Evolutionary conservation across 176 grass and related monocot genomes (phyloP), one percentile per base, ranked within the genome.

Genomic region (Leersia perrieri): DNA sequence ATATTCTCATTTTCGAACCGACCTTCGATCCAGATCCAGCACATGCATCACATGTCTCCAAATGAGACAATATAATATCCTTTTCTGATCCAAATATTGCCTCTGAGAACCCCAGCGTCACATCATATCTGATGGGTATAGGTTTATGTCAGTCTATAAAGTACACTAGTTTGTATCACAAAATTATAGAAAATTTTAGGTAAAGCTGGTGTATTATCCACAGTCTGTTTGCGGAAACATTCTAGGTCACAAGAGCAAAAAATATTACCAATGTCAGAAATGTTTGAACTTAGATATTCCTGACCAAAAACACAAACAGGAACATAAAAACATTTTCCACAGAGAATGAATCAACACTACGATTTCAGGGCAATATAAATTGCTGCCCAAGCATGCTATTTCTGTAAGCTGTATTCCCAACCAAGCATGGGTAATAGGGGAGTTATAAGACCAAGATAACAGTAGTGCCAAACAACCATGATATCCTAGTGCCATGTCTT

Each of bases 71-170:
- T 83, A 98, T 74, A 72, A 98, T 91, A 82, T 98, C 95, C 70
- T 93, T 98, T 81, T 98, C 95, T 49, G 86, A 83, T 79, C 95
- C 92, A 93, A 98, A 98, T 84, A 98, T 93, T 28, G 86, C 92
- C 79, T 98, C 95, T 42, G 92, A 91, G 86, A 98, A 98, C 81
- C 88, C 86, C 58, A 98, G 80, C 75, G 81, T 87, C 79, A 98
- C 87, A 87, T 98, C 95, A 83, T 95, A 95, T 89, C 95, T 98
- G 86, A 67, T 57, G 6, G 6, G 13, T 74, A 23, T 79, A 88
- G 69, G n/a, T 80, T 11, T 70, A 6, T 74, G 62, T 80, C 82
- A 88, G 47, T 88, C 66, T 33, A 80, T 47, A 68, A 84, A 75
- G 39, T 55, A 79, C 27, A 78, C 29, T 70, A 58, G 38, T 45